Evolutionary conservation across 2,329 filamentous ascomycete species (phyloP).

Genomic region (Didymella segeticola): DNA sequence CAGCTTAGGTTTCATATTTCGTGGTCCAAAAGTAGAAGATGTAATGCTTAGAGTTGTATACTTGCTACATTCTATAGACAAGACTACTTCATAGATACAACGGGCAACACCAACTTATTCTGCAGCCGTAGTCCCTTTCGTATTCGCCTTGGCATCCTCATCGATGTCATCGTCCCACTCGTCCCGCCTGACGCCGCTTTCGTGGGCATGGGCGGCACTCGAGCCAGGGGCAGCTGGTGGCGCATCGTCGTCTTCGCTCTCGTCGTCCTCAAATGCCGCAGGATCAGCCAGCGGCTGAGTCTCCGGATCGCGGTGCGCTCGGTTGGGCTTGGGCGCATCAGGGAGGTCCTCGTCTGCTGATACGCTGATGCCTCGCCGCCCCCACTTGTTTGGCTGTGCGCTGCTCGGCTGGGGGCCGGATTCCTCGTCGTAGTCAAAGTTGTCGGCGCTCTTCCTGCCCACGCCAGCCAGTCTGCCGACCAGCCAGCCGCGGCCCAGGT

Average conservation of each 20-base stretch:
- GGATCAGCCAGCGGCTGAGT: constrained; percentile 54
- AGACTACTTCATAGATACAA: no score
- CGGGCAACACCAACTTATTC: no score
- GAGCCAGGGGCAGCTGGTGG: constrained; percentile 30
- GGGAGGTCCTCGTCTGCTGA: constrained; percentile 63
- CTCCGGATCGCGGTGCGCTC: constrained; percentile 38
- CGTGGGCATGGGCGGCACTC: constrained; percentile 24
- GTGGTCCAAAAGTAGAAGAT: no score
- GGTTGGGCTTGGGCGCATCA: constrained; percentile 37
- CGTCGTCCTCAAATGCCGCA: constrained; percentile 54
- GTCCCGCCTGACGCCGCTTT: constrained; percentile 45
- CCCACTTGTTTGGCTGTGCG: constrained; percentile 58
- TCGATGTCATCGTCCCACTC: constrained; percentile 51
- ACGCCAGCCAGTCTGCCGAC: constrained; percentile 77
- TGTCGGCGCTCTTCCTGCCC: constrained; percentile 54
- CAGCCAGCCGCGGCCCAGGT: constrained; percentile 84
- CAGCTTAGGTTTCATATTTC: no score
- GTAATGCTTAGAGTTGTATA: no score
- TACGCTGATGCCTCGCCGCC: constrained; percentile 64
- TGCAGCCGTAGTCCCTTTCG: no score
- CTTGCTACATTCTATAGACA: no score
- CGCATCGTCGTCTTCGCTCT: constrained; percentile 52
- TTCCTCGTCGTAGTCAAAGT: constrained; percentile 62
- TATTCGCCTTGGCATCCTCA: constrained; percentile 43
- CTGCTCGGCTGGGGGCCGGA: constrained; percentile 52